Base-by-base conservation (phyloP, 2,329 filamentous ascomycete species). In the Metarhizium brunneum region DNA sequence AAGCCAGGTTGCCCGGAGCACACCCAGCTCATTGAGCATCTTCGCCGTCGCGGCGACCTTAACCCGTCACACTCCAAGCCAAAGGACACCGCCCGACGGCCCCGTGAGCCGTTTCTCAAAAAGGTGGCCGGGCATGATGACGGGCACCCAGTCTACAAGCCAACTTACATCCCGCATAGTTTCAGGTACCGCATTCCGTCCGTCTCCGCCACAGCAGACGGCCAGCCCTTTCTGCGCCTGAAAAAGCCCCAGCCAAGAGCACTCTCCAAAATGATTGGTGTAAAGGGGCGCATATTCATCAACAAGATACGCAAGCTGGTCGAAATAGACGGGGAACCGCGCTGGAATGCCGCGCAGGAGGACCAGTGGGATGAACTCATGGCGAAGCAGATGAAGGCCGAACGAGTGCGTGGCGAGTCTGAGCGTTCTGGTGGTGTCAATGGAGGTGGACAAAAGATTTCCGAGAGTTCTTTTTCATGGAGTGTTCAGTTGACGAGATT, bases 141-240 rank as follows among this genome's bases (percentile, higher is more conserved):
- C 16, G 66, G 69, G 11, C 38, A 16, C 0, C 76, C 78, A 18
- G 65, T 73, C 2, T 83, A 87, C 62, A 72, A 72, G 7, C 72
- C 73, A 1, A 72, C 72, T 3, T 48, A 64, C 8, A 75, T 74
- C 2, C 80, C 82, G 13, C 29, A 42, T 6, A 60, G 7, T 10
- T 48, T 64, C 25, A 61, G 64, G 20, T 62, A 60, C 18, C 65
- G 79, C 49, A 74, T 89, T 2, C 88, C 88, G 1, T 71, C 71
- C 1, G 65, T 90, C 1, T 66, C 65, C 42, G 71, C 79, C 36
- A 76, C 79, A 4, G 76, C 83, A 2, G 73, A 76, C 45, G 76
- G 76, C 30, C 69, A 84, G 29, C 81, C 86, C 0, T 86, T 91
- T 63, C 67, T 92, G 32, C 82, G 88, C 40, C 69, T 86, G 48